phyloP scores from a whole-genome alignment of 148 eudicot genomes.

The Talinum fruticosum region DNA sequence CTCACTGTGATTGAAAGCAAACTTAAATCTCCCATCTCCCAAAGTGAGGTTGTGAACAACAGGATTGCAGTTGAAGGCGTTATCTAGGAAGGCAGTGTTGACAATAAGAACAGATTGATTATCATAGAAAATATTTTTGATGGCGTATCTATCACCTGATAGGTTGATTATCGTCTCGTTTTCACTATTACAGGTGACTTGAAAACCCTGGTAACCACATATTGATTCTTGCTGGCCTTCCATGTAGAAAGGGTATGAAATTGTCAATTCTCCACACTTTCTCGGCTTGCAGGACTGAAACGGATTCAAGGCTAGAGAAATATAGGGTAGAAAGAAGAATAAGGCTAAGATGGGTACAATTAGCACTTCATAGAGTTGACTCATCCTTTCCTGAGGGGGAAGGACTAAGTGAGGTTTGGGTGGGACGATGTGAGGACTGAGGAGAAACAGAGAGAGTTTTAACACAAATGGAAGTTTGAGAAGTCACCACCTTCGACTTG shows the following conservation, averaged over 20 bases:
- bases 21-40: slow-evolving; percentile 9
- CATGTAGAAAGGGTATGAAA: slow-evolving; percentile 30
- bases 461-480: neutral
- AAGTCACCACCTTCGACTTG: neutral
- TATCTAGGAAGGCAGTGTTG: slow-evolving; percentile 20
- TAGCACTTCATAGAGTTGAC: neutral
- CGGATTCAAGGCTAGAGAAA: slow-evolving; percentile 16
- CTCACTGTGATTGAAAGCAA: slow-evolving; percentile 1
- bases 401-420: neutral
- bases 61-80: slow-evolving; percentile 12
- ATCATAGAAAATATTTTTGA: slow-evolving; percentile 16
- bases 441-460: neutral
- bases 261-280: slow-evolving; percentile 21
- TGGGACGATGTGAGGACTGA: neutral
- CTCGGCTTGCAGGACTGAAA: slow-evolving; percentile 25
- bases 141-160: slow-evolving; percentile 19
- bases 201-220: slow-evolving; percentile 24
- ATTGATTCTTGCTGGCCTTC: slow-evolving; percentile 23
- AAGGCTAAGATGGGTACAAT: neutral
- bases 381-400: slow-evolving; percentile 9
- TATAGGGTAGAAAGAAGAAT: neutral
- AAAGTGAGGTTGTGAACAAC: slow-evolving; percentile 19
- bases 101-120: slow-evolving; percentile 16
- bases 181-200: slow-evolving; percentile 15
- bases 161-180: slow-evolving; percentile 18